Conservation (phyloP, 306 rosid genomes). For the Trichosanthes cucumerina region DNA sequence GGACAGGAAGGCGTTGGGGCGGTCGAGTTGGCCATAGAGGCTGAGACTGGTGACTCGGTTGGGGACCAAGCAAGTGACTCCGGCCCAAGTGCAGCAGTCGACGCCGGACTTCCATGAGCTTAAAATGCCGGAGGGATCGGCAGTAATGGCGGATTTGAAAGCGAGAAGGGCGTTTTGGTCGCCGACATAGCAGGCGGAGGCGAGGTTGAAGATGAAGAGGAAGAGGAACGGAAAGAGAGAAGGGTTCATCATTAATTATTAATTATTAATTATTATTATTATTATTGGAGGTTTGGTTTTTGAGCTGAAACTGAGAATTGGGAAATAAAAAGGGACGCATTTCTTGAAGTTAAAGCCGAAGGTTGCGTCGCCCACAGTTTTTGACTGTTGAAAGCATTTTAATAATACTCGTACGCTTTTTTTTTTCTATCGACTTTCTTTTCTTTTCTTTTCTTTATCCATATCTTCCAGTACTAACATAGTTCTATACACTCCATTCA, state of each 20-base stretch:
- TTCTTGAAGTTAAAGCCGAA: not conserved
- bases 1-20: constrained; percentile 23
- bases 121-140: constrained; percentile 62
- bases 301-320: not conserved
- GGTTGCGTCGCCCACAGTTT: not conserved
- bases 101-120: constrained; percentile 47
- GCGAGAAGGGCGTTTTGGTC: constrained; percentile 57
- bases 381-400: not conserved
- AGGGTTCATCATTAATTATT: not conserved
- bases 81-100: constrained; percentile 69
- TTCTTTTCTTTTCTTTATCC: too few species aligned
- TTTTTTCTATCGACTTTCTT: too few species aligned
- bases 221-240: not conserved
- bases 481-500: too few species aligned
- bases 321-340: not conserved
- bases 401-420: not conserved
- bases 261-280: too few species aligned
- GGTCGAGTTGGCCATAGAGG: constrained; percentile 24
- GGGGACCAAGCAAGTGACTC: constrained; percentile 23
- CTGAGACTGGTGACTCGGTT: constrained; percentile 40
- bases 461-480: too few species aligned
- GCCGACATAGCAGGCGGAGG: constrained; percentile 34
- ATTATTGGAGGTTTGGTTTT: not conserved
- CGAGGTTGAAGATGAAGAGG: constrained; percentile 3
- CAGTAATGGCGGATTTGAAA: constrained; percentile 56